These are phyloP conservation scores for Aspergillus ostianus DNA, from an alignment of 495 filamentous ascomycete species.

Conservation along the genomic window DNA sequence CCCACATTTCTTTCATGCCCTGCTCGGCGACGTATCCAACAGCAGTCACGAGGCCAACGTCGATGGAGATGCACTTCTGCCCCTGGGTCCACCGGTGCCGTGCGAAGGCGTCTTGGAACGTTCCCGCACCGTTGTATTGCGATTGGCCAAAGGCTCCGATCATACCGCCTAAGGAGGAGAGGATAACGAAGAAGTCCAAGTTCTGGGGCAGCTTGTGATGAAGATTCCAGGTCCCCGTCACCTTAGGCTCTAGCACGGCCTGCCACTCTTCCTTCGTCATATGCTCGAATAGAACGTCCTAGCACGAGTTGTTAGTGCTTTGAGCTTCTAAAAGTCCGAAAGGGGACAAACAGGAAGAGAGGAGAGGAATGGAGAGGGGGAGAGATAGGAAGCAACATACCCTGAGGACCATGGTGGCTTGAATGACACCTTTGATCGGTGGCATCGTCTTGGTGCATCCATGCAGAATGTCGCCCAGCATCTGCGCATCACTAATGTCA, in stretches of 20 bases:
- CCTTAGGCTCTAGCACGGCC: conserved; percentile 40
- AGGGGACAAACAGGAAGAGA: too few species aligned
- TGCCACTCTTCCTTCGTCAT: conserved; percentile 45
- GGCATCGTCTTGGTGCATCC: conserved; percentile 18
- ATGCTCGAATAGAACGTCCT: conserved; percentile 45
- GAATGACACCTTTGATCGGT: conserved; percentile 37
- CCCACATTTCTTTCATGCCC: too few species aligned
- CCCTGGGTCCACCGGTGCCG: conserved; percentile 18
- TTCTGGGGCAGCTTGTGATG: conserved; percentile 30
- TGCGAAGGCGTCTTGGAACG: conserved; percentile 41
- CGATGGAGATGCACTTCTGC: too few species aligned
- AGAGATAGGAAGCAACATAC: conserved; percentile 13
- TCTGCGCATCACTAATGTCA: too few species aligned
- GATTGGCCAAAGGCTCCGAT: conserved; percentile 44
- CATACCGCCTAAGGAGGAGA: conserved; percentile 41
- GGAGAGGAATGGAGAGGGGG: too few species aligned
- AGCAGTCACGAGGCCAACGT: conserved; percentile 15
- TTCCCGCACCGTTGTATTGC: conserved; percentile 41
- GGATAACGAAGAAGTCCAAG: conserved; percentile 53
- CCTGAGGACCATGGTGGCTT: conserved; percentile 40
- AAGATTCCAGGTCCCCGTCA: conserved; percentile 54
- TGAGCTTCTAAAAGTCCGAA: too few species aligned
- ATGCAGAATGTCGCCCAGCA: conserved; percentile 19
- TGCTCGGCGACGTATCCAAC: too few species aligned
- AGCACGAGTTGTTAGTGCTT: too few species aligned